Conservation (phyloP, 2,329 filamentous ascomycete species). For the Penicillium sp. region DNA sequence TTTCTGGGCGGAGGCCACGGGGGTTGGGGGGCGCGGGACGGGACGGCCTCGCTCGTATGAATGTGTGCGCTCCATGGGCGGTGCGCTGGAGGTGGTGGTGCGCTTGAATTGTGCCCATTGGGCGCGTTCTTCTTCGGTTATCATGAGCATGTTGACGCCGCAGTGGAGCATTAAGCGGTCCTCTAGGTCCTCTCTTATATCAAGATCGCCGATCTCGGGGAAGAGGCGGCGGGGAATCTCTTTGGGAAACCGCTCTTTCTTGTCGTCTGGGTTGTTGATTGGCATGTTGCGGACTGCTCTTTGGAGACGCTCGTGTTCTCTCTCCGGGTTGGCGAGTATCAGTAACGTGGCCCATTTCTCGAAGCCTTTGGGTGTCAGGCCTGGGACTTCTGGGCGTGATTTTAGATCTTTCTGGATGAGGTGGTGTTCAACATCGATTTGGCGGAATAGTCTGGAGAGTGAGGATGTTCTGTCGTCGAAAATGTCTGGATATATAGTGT, state of each 20-base stretch:
- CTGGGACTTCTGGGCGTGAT: constrained; percentile 58
- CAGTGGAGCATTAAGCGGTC: constrained; percentile 56
- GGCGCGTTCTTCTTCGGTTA: constrained; percentile 38
- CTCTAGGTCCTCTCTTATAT: constrained; percentile 58
- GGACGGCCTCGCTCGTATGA: constrained; percentile 29
- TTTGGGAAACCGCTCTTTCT: constrained; percentile 71
- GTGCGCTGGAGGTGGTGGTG: constrained; percentile 12
- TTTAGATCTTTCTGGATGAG: constrained; percentile 56
- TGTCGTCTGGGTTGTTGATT: constrained; percentile 63
- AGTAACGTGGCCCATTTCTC: constrained; percentile 67
- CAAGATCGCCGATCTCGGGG: constrained; percentile 56
- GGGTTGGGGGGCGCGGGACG: constrained; percentile 42
- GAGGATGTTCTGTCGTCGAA: constrained; percentile 30
- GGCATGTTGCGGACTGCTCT: constrained; percentile 67
- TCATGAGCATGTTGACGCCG: constrained; percentile 45
- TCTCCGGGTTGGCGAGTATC: constrained; percentile 71
- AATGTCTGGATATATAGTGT: constrained; percentile 44
- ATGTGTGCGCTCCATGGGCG: constrained; percentile 12
- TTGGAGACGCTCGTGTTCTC: constrained; percentile 67
- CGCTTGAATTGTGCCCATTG: constrained; percentile 22
- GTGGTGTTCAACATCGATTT: constrained; percentile 57
- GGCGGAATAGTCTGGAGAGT: constrained; percentile 56
- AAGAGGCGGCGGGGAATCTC: constrained; percentile 71
- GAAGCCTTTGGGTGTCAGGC: constrained; percentile 65
- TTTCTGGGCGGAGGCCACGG: constrained; percentile 8